Percentiles rank a stretch among this genome's conserved stretches.
phyloP scores from a whole-genome alignment of 2,329 filamentous ascomycete genomes.

The Hirsutella thompsonii region DNA sequence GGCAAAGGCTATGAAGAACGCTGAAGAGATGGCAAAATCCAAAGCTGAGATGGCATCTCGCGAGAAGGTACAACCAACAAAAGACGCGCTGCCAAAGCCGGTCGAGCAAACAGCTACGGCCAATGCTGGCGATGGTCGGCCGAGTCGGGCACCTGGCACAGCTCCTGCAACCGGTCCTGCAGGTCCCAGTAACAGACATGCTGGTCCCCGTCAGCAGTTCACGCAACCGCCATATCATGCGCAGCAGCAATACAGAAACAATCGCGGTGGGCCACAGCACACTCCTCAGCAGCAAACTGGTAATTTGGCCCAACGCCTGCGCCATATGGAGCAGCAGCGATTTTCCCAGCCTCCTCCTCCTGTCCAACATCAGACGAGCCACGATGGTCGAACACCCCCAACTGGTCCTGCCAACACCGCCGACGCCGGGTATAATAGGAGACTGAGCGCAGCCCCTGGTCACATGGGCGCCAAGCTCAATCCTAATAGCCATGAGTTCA shows the following conservation, averaged over 20 bases:
- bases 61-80: constrained; percentile 26
- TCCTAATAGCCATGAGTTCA: constrained; percentile 64
- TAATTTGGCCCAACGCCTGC: constrained; percentile 35
- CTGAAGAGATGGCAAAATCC: constrained; percentile 47
- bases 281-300: constrained; percentile 26
- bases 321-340: constrained; percentile 38
- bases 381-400: constrained; percentile 59
- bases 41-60: constrained; percentile 35
- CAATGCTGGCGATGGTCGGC: constrained; percentile 13
- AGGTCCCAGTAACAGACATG: constrained; percentile 26
- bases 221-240: constrained; percentile 31
- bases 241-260: constrained; percentile 34
- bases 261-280: constrained; percentile 26
- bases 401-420: constrained; percentile 54
- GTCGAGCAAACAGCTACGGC: constrained; percentile 10
- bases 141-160: constrained; percentile 20
- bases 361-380: constrained; percentile 39
- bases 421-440: constrained; percentile 39
- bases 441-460: constrained; percentile 35
- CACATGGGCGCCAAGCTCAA: constrained; percentile 47
- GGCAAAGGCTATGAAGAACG: constrained; percentile 69
- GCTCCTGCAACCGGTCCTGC: constrained; percentile 16
- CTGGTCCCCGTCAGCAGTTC: constrained; percentile 34
- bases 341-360: constrained; percentile 27
- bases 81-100: constrained; percentile 30